These are phyloP conservation scores for Debaryomycetaceae sp. DNA, from an alignment of 1,139 yeast species.

Conservation along the genomic window DNA sequence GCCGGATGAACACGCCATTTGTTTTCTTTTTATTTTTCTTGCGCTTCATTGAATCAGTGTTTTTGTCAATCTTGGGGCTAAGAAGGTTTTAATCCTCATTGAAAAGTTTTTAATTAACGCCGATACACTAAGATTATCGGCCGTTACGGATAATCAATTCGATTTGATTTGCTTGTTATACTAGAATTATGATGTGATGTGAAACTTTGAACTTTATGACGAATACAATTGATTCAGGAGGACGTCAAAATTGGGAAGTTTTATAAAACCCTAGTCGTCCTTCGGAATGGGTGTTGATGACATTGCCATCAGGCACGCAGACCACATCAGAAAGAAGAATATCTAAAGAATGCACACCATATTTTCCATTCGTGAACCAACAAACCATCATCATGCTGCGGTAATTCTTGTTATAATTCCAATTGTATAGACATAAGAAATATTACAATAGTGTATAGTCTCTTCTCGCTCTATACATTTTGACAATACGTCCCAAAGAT, in stretches of 20 bases:
- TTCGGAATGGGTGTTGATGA: not conserved
- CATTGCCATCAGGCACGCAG: not conserved
- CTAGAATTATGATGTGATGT: slow-evolving; percentile 4
- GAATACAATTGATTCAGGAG: slow-evolving; percentile 21
- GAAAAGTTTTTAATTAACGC: not conserved
- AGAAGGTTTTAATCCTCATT: not conserved
- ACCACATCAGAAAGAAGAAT: not conserved
- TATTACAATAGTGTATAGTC: not conserved
- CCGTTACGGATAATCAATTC: not conserved
- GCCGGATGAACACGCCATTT: not conserved
- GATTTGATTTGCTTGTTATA: slow-evolving; percentile 1
- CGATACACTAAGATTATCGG: not conserved
- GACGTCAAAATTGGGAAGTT: not conserved
- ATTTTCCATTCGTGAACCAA: not conserved
- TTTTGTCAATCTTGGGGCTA: not conserved
- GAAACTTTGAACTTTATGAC: not conserved
- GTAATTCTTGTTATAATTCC: not conserved
- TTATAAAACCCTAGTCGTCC: not conserved
- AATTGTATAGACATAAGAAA: not conserved
- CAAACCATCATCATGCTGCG: not conserved
- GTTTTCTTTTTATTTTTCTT: not conserved
- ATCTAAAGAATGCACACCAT: not conserved
- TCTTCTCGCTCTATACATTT: not conserved
- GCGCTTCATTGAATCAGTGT: not conserved
- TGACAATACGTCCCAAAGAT: not conserved